Conservation (phyloP, 2,329 filamentous ascomycete genomes). For the Fusarium pseudocircinatum region DNA sequence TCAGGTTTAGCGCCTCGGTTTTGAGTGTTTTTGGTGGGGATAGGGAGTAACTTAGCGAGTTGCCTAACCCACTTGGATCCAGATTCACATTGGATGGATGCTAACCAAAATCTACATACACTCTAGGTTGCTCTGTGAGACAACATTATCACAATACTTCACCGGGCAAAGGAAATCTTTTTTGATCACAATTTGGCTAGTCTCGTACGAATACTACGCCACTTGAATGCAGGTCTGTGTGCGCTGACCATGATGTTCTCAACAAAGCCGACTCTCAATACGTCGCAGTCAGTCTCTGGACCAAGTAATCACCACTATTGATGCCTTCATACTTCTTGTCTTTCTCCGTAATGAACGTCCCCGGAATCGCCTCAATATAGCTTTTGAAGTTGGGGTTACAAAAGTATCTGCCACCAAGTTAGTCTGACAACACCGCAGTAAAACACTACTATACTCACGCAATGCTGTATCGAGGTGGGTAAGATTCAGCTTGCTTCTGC, state of each 20-base stretch:
- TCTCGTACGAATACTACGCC: background rate
- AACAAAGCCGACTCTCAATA: constrained; percentile 56
- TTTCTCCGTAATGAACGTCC: constrained; percentile 71
- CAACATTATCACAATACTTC: background rate
- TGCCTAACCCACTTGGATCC: background rate
- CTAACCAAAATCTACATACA: background rate
- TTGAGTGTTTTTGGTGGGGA: constrained; percentile 10
- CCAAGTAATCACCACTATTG: constrained; percentile 82
- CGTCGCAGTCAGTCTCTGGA: constrained; percentile 80
- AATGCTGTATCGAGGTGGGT: constrained; percentile 85
- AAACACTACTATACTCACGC: constrained; percentile 63
- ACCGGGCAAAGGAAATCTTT: background rate
- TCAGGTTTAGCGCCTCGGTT: constrained; percentile 26
- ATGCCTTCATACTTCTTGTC: constrained; percentile 84
- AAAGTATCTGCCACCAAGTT: constrained; percentile 70
- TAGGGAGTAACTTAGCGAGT: background rate
- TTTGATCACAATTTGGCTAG: background rate
- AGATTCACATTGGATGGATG: background rate
- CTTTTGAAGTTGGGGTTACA: constrained; percentile 85
- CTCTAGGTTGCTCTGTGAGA: background rate
- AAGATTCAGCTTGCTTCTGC: constrained; percentile 61
- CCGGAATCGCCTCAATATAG: constrained; percentile 82
- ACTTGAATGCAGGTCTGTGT: background rate
- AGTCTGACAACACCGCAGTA: background rate
- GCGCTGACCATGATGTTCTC: background rate